Base-by-base conservation (phyloP, 345 rosid genomes). In the Gossypium herbaceum region DNA sequence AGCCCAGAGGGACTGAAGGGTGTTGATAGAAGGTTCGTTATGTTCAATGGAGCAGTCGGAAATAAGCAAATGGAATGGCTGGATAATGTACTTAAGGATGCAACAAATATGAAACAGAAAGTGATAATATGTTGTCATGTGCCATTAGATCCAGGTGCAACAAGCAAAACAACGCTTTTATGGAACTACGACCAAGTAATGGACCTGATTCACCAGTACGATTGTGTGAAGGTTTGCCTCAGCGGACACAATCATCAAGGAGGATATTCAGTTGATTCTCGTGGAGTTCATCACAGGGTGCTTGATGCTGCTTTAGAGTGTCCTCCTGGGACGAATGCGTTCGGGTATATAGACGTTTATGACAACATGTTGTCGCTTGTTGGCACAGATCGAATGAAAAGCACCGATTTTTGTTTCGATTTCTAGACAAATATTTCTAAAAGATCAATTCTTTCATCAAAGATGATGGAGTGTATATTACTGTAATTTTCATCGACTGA, bases 31-130 rank as follows among this genome's bases (percentile, higher is more conserved):
- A 88, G 99, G 80, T 95, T 89, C 77, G 88, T 93, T 2, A 91
- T 85, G 99, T 91, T 83, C 79, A 93, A 95, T 74, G 99, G 99
- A 73, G 98, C 87, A 72, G 91, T 93, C 45, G 97, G 98, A 76
- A 82, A 85, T 82, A 81, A 86, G 70, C 97, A 95, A 80, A 72
- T 95, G 78, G 79, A 83, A 67, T 91, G 99, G 98, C 79, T 93
- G 41, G 92, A 89, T 58, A 76, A 66, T 15, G 80, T 88, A 43
- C 98, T 95, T 76, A 75, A 78, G 73, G 94, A 89, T 75, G 94
- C 98, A 47, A 84, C 89, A 58, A 77, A 78, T 54, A 72, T 73
- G 41, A 84, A 86, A 65, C 98, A 95, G 87, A 90, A 84, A 76
- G 98, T 87, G 20, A 80, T 93, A 3, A 83, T 95, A 6, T 91